Conservation (phyloP, 2,329 filamentous ascomycete genomes). For the Graphiopsis chlorocephala region DNA sequence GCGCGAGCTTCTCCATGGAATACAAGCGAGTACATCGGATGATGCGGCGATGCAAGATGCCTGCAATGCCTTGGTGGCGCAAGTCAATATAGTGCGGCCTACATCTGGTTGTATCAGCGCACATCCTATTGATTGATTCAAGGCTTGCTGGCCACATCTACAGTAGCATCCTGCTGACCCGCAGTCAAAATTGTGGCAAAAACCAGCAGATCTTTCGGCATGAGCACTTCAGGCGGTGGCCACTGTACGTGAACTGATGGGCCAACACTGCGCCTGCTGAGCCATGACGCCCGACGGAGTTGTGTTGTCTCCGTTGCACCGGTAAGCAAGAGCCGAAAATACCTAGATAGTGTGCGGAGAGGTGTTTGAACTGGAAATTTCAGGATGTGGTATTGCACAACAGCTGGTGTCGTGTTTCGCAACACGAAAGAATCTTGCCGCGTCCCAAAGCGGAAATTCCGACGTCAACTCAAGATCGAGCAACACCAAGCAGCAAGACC, state of each 20-base stretch:
- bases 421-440: not conserved
- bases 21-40: not conserved
- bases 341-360: not conserved
- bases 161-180: not conserved
- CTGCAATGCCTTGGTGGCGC: not conserved
- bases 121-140: not conserved
- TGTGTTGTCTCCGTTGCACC: not conserved
- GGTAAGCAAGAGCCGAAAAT: not conserved
- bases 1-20: not conserved
- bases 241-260: not conserved
- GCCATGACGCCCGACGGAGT: not conserved
- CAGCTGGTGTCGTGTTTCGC: not conserved
- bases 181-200: not conserved
- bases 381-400: not conserved
- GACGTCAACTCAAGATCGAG: not conserved
- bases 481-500: conserved; percentile 2
- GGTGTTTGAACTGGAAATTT: not conserved
- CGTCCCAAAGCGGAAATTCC: conserved; percentile 7
- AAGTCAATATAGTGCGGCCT: not conserved
- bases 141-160: not conserved
- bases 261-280: not conserved
- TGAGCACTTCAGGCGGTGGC: not conserved
- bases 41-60: not conserved
- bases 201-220: not conserved
- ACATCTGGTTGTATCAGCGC: not conserved